These are phyloP conservation scores for Dioscorea zingiberensis DNA, from an alignment of 106 monocot species.

Conservation along the genomic window DNA sequence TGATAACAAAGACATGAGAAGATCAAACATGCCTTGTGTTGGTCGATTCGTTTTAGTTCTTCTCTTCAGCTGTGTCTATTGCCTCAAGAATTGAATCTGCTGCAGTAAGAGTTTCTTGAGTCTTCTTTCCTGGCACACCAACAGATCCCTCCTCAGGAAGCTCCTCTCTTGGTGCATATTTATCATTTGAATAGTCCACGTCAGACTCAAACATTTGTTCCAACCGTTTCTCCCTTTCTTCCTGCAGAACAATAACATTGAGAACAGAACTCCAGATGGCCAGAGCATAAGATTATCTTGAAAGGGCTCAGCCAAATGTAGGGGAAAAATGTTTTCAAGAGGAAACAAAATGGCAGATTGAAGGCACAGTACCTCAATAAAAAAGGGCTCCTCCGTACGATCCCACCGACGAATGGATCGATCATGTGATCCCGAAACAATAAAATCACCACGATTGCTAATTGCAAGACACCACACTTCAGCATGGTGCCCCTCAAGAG, in stretches of 20 bases:
- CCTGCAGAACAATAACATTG: conserved; percentile 34
- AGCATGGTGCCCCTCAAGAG: conserved; percentile 95
- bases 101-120: conserved; percentile 72
- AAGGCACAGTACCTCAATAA: conserved; percentile 53
- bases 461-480: conserved; percentile 85
- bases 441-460: conserved; percentile 83
- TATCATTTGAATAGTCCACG: conserved; percentile 61
- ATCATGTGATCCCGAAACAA: conserved; percentile 94
- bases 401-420: conserved; percentile 97
- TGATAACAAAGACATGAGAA: conserved; percentile 1
- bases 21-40: conserved; percentile 52
- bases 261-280: not conserved
- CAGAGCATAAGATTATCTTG: not conserved
- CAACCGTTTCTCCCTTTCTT: conserved; percentile 88
- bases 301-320: too few species aligned
- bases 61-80: conserved; percentile 72
- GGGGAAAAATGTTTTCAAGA: not conserved
- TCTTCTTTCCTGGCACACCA: conserved; percentile 75
- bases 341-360: not conserved
- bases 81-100: conserved; percentile 88
- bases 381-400: conserved; percentile 86
- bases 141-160: conserved; percentile 81
- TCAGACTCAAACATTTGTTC: conserved; percentile 84
- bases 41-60: conserved; percentile 63
- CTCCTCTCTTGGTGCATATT: conserved; percentile 64